Evolutionary conservation across 2,329 filamentous ascomycete species (phyloP).

Genomic region (Dactylella cylindrospora): DNA sequence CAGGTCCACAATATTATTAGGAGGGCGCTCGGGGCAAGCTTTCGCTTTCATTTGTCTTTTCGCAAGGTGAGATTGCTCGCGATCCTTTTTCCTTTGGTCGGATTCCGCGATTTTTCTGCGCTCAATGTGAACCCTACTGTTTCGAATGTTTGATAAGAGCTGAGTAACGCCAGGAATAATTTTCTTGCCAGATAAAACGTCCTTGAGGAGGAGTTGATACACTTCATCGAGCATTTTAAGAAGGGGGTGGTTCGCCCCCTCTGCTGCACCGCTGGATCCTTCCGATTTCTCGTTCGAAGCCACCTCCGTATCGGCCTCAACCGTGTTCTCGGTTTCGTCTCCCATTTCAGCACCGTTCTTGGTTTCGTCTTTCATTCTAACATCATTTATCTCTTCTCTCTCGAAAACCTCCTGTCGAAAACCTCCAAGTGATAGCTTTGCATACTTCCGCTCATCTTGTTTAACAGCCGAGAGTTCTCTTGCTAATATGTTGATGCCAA

Average conservation of each 20-base stretch:
- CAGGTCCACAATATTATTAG: no score
- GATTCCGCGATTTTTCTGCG: constrained; percentile 12
- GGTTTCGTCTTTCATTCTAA: no score
- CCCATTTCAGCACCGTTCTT: no score
- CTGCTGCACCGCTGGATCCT: constrained; percentile 1
- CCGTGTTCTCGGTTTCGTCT: no score
- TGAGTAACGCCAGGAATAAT: constrained; percentile 12
- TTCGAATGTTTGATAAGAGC: constrained; percentile 7
- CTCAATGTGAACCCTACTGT: constrained; percentile 5
- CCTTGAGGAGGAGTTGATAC: constrained; percentile 7
- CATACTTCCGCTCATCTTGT: not conserved
- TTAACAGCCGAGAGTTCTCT: constrained; percentile 10
- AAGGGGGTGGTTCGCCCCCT: constrained; percentile 18
- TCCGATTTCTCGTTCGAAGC: no score
- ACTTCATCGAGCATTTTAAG: constrained; percentile 22
- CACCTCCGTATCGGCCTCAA: no score
- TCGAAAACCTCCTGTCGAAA: no score
- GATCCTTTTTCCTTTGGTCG: not conserved
- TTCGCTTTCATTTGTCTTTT: not conserved
- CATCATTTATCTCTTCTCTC: no score
- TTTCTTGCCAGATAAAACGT: not conserved
- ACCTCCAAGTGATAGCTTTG: no score
- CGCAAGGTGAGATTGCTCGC: no score
- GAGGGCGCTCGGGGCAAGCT: no score
- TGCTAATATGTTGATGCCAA: constrained; percentile 18